A percentile compares a stretch with the other conserved stretches of the same genome.
These are phyloP conservation scores for Xylaria sp. DNA, from an alignment of 2,329 filamentous ascomycete genomes.

Conservation along the genomic window DNA sequence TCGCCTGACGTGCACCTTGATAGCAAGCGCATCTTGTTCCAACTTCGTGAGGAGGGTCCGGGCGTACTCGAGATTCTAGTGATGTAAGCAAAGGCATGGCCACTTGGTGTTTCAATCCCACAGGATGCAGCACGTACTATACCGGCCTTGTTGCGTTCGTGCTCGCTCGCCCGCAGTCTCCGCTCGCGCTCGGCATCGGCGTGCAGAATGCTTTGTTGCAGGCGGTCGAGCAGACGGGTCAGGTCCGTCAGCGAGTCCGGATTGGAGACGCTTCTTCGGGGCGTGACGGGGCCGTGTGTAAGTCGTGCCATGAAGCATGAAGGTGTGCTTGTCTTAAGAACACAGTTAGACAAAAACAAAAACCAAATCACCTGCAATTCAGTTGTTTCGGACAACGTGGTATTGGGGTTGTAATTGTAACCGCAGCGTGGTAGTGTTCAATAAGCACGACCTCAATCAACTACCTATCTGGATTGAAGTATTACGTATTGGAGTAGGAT, in stretches of 20 bases:
- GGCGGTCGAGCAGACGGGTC: conserved; percentile 69
- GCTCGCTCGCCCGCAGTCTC: conserved; percentile 68
- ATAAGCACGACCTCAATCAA: background rate
- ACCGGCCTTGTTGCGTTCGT: conserved; percentile 70
- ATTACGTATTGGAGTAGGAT: background rate
- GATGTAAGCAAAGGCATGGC: background rate
- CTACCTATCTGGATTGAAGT: background rate
- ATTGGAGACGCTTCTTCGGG: conserved; percentile 43
- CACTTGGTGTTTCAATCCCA: background rate
- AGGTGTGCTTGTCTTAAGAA: background rate
- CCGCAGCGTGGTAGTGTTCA: background rate
- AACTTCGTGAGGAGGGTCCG: conserved; percentile 73
- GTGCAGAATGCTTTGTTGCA: conserved; percentile 72
- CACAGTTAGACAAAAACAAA: too few species aligned
- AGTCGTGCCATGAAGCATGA: conserved; percentile 48
- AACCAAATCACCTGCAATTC: background rate
- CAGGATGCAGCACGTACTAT: conserved; percentile 55
- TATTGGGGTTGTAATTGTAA: background rate
- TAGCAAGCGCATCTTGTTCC: conserved; percentile 72
- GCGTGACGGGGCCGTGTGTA: conserved; percentile 46
- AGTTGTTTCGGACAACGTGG: background rate
- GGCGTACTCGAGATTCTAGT: conserved; percentile 77
- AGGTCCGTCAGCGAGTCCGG: conserved; percentile 62
- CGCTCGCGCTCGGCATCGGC: conserved; percentile 68
- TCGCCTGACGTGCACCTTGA: conserved; percentile 67